These are phyloP conservation scores for Endothia cerciana DNA, from an alignment of 2,329 filamentous ascomycete genomes.

Conservation along the genomic window DNA sequence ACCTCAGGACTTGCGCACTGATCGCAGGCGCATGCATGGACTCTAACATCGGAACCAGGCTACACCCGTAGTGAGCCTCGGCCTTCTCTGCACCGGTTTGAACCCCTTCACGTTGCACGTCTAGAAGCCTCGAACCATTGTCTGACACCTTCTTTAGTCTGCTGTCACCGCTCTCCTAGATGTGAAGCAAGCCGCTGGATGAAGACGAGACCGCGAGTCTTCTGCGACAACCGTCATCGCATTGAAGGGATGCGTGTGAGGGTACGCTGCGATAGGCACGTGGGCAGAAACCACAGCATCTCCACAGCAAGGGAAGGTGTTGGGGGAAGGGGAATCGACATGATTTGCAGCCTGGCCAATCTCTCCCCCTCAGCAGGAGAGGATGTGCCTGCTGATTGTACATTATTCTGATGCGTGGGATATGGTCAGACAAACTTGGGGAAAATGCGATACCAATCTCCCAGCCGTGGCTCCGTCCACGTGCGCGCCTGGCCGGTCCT, in stretches of 20 bases:
- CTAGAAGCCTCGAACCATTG: not conserved
- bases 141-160: conserved; percentile 30
- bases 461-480: not conserved
- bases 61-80: conserved; percentile 94
- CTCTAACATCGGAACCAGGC: conserved; percentile 53
- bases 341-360: conserved; percentile 9
- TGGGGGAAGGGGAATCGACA: conserved; percentile 11
- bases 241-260: not conserved
- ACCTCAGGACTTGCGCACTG: conserved; percentile 26
- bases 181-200: conserved; percentile 10
- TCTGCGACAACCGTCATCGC: not conserved
- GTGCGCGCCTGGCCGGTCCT: not conserved
- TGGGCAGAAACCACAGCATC: conserved; percentile 17
- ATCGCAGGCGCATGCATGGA: conserved; percentile 14
- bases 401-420: conserved; percentile 17
- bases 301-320: conserved; percentile 20
- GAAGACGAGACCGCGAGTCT: conserved; percentile 12
- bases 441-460: conserved; percentile 20
- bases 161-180: conserved; percentile 59
- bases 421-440: conserved; percentile 21
- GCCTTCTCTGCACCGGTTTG: conserved; percentile 57
- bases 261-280: not conserved
- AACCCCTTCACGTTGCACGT: not conserved
- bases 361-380: not conserved
- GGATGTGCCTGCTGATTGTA: conserved; percentile 23